phyloP scores from a whole-genome alignment of 2,329 filamentous ascomycete genomes.

The Fusarium coffeatum region DNA sequence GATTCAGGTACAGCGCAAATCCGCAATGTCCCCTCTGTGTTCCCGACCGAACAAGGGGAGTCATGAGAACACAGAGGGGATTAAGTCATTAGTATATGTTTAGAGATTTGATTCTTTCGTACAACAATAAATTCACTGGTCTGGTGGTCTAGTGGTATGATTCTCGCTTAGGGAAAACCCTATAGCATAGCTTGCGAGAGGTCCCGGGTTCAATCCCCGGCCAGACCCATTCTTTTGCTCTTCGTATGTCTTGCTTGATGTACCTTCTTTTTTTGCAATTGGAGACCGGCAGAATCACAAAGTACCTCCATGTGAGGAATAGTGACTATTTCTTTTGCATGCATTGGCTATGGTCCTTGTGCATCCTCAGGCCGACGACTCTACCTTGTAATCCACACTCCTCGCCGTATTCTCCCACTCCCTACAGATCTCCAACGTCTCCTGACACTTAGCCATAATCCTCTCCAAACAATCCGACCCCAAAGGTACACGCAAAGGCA shows the following conservation, averaged over 20 bases:
- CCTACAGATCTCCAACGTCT: constrained; percentile 59
- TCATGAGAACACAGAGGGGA: neutral
- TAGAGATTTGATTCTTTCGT: accelerated
- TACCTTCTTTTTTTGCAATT: neutral
- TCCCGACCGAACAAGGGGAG: neutral
- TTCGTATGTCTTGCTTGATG: neutral
- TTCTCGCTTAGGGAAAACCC: constrained; percentile 73
- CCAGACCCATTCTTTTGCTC: constrained; percentile 52
- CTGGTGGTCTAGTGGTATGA: constrained; percentile 75
- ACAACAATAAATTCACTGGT: constrained; percentile 44
- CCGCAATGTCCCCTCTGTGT: neutral
- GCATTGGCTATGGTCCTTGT: accelerated
- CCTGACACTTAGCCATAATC: constrained; percentile 63
- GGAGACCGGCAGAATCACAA: neutral
- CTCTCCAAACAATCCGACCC: constrained; percentile 63
- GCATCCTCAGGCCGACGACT: neutral
- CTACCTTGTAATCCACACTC: constrained; percentile 54
- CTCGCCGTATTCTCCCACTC: constrained; percentile 62
- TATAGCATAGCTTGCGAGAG: constrained; percentile 55
- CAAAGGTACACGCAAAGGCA: constrained; percentile 63
- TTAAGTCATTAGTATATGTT: accelerated
- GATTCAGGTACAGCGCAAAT: neutral
- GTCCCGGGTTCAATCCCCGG: constrained; percentile 61
- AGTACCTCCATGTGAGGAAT: neutral
- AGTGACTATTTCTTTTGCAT: neutral